Conservation (phyloP, 441 rosid genomes). For the Pelargonium myrrhifolium region DNA sequence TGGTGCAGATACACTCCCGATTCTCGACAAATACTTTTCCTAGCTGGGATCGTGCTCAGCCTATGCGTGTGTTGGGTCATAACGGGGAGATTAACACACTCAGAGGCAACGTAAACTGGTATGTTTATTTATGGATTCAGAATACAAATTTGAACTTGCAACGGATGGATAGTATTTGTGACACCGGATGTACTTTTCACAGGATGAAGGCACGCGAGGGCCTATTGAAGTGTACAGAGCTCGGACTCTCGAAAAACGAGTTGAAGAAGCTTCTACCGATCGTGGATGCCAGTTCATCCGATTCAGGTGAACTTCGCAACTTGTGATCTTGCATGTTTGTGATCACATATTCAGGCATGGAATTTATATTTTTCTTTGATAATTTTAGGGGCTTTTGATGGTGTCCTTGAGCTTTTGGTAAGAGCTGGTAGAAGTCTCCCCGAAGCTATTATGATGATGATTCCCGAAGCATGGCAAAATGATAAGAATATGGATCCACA, state of each 20-base stretch:
- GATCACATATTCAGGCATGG: not conserved
- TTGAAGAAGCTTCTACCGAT: conserved; percentile 96
- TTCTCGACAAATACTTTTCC: conserved; percentile 99
- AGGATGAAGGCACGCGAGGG: conserved; percentile 99
- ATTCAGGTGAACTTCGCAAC: conserved; percentile 57
- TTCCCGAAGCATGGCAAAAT: conserved; percentile 99
- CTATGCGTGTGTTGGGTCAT: conserved; percentile 98
- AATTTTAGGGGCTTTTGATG: conserved; percentile 88
- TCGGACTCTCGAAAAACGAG: conserved; percentile 86
- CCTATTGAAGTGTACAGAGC: conserved; percentile 83
- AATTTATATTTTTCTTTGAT: not conserved
- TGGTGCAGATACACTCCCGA: conserved; percentile 86
- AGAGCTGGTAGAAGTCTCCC: conserved; percentile 99
- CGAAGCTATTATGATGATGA: conserved; percentile 99
- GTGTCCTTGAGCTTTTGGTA: conserved; percentile 97
- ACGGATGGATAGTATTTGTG: not conserved
- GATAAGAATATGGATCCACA: conserved; percentile 95
- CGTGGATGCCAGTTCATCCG: conserved; percentile 97
- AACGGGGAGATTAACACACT: conserved; percentile 99
- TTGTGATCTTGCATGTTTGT: not conserved
- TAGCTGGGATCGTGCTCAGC: conserved; percentile 99
- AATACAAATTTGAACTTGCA: no score
- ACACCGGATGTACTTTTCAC: conserved; percentile 4
- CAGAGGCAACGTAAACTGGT: conserved; percentile 99
- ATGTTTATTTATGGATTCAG: conserved; percentile 15